A percentile compares a stretch with the other conserved stretches of the same genome.
phyloP scores from a whole-genome alignment of 2,329 filamentous ascomycete species.

The Dothideomycetes sp. region DNA sequence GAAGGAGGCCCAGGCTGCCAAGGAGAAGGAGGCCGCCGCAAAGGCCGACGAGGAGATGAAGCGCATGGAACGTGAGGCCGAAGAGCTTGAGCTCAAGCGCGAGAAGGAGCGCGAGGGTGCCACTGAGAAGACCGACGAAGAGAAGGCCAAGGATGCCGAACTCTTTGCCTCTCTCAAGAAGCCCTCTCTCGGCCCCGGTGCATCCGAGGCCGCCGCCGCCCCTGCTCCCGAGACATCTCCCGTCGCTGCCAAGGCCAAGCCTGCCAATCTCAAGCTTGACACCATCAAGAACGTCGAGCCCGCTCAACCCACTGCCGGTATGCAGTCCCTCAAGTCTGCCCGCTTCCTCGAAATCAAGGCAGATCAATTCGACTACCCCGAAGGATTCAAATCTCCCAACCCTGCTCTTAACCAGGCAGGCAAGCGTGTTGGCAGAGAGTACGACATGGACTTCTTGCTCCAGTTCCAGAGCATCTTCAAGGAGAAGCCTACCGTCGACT shows the following conservation, averaged over 20 bases:
- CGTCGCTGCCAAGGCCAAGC: constrained; percentile 63
- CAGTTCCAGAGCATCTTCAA: constrained; percentile 96
- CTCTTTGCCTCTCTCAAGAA: constrained; percentile 42
- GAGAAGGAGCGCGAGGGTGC: constrained; percentile 27
- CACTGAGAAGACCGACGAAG: constrained; percentile 19
- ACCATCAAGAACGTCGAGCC: constrained; percentile 83
- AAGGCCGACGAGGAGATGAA: constrained; percentile 47
- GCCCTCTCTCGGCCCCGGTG: constrained; percentile 39
- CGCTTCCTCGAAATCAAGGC: constrained; percentile 75
- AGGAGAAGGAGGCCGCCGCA: constrained; percentile 42
- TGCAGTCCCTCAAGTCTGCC: constrained; percentile 86
- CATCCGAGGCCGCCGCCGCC: constrained; percentile 21
- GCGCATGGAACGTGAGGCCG: constrained; percentile 40
- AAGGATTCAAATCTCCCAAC: constrained; percentile 79
- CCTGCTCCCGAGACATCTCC: constrained; percentile 28
- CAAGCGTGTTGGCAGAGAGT: constrained; percentile 80
- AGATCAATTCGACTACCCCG: constrained; percentile 66
- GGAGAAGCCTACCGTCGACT: constrained; percentile 90
- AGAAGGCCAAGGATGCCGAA: constrained; percentile 33
- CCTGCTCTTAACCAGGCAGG: constrained; percentile 79
- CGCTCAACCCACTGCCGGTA: constrained; percentile 83
- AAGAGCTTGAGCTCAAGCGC: constrained; percentile 37
- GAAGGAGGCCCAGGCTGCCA: constrained; percentile 39
- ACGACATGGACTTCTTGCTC: constrained; percentile 88
- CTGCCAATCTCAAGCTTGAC: constrained; percentile 77